Conservation (phyloP, 2,329 filamentous ascomycete genomes). For the Coleophoma eucalyptorum region DNA sequence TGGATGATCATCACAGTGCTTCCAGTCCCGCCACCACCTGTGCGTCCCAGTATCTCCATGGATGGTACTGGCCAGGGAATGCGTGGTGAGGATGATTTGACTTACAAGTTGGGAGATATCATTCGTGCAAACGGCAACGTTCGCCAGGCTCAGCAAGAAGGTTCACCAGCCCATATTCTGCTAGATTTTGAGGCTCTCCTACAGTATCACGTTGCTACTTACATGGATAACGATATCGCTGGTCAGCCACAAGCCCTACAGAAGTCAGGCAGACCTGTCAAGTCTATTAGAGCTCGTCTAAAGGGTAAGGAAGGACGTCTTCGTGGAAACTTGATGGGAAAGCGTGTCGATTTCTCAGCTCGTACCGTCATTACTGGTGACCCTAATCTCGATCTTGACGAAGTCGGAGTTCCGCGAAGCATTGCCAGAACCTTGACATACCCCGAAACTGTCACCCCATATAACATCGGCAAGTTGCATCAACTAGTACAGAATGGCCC, state of each 20-base stretch:
- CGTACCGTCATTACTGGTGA: constrained; percentile 99
- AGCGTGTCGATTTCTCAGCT: constrained; percentile 98
- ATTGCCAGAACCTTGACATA: constrained; percentile 94
- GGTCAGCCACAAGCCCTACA: constrained; percentile 91
- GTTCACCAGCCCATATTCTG: constrained; percentile 86
- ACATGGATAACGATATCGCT: constrained; percentile 99
- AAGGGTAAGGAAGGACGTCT: constrained; percentile 99
- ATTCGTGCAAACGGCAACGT: constrained; percentile 97
- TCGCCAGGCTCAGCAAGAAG: constrained; percentile 83
- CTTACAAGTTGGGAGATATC: constrained; percentile 97
- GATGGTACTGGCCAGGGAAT: constrained; percentile 90
- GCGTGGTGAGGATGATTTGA: constrained; percentile 97
- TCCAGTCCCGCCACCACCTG: constrained; percentile 90
- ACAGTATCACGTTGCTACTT: constrained; percentile 97
- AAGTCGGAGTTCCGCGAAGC: constrained; percentile 93
- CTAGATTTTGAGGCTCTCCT: constrained; percentile 87
- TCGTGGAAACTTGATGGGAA: constrained; percentile 98
- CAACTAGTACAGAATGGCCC: constrained; percentile 89
- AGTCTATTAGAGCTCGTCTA: constrained; percentile 91
- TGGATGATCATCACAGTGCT: constrained; percentile 98
- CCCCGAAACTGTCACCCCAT: constrained; percentile 93
- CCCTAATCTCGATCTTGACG: constrained; percentile 91
- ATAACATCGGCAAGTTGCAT: constrained; percentile 93
- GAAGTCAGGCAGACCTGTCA: constrained; percentile 94
- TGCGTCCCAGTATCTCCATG: constrained; percentile 95